These are phyloP conservation scores for Parachaetomium inaequale DNA, from an alignment of 495 filamentous ascomycete genomes.

Conservation along the genomic window DNA sequence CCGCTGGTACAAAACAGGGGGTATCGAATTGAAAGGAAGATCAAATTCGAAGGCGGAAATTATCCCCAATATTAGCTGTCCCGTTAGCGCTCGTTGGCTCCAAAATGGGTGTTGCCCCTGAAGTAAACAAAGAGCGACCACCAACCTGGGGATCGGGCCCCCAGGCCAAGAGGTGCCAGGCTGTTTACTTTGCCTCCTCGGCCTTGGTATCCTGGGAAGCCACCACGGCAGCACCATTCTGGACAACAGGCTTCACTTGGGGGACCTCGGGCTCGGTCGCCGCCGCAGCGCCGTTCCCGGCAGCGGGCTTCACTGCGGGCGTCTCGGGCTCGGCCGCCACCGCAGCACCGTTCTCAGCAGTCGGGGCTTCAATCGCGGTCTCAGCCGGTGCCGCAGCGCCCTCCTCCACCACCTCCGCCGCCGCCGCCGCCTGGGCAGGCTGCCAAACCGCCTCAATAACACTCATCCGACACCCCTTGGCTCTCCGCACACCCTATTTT, in stretches of 20 bases:
- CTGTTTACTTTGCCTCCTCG: constrained; percentile 1
- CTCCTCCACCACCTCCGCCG: not conserved
- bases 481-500: constrained; percentile 36
- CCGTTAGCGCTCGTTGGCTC: not conserved
- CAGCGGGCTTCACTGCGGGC: too few species aligned
- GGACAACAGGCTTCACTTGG: too few species aligned
- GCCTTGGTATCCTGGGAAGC: constrained; percentile 2
- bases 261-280: too few species aligned
- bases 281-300: too few species aligned
- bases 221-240: too few species aligned
- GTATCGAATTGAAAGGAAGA: constrained; percentile 3
- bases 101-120: not conserved
- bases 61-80: not conserved
- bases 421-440: constrained; percentile 18
- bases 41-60: not conserved
- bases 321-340: too few species aligned
- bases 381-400: not conserved
- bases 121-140: not conserved
- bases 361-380: not conserved
- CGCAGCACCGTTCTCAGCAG: constrained; percentile 6
- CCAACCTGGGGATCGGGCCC: too few species aligned
- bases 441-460: constrained; percentile 52
- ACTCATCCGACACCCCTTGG: constrained; percentile 46
- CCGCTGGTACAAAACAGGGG: not conserved
- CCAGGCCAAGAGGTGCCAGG: not conserved